phyloP scores from a whole-genome alignment of 192 early-diverging fungal genomes.

The Haplosporangium gracile region DNA sequence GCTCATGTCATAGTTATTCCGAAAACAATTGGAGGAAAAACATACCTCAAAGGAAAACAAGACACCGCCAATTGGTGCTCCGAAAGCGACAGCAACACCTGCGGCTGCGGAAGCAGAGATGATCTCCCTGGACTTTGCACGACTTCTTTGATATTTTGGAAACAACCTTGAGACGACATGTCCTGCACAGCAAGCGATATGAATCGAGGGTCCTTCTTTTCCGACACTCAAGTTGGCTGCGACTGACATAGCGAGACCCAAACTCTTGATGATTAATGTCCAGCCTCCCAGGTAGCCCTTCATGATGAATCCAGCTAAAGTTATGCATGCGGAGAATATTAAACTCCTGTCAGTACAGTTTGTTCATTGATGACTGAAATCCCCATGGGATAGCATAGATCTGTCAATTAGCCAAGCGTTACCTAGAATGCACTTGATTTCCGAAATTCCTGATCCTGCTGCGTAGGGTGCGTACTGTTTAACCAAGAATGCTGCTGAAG shows the following conservation, averaged over 20 bases:
- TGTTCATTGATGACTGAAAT: background rate
- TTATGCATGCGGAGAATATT: background rate
- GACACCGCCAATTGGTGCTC: conserved; percentile 93
- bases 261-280: conserved; percentile 93
- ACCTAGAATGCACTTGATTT: conserved; percentile 89
- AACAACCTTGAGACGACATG: conserved; percentile 88
- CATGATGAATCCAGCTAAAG: conserved; percentile 91
- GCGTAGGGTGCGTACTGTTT: conserved; percentile 87
- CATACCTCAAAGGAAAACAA: conserved; percentile 72
- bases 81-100: conserved; percentile 98
- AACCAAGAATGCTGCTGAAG: conserved; percentile 81
- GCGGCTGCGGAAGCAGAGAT: conserved; percentile 91
- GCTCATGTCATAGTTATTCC: no score
- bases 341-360: background rate
- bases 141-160: conserved; percentile 80
- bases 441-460: conserved; percentile 94
- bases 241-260: conserved; percentile 89
- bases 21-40: background rate
- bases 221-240: conserved; percentile 93
- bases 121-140: conserved; percentile 85
- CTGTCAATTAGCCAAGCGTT: background rate
- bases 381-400: background rate
- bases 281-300: conserved; percentile 91
- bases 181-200: conserved; percentile 94
- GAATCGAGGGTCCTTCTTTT: conserved; percentile 97